Base-by-base conservation (phyloP, 129 eudicot genomes). In the Saussurea involucrata region DNA sequence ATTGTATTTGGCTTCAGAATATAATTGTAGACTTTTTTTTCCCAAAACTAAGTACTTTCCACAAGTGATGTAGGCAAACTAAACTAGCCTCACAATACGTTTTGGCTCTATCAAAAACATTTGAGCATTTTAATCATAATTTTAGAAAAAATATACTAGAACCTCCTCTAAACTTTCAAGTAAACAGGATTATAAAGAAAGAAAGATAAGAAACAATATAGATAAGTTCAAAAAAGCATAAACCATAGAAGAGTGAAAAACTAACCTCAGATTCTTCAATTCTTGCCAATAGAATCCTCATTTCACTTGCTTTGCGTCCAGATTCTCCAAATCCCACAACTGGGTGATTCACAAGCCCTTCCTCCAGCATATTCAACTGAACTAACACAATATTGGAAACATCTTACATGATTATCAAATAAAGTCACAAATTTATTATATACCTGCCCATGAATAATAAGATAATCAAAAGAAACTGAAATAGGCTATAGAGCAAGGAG, bases 301-400 rank as follows among this genome's bases (percentile, higher is more conserved):
- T 77, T 77, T 92, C 99, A 77, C 89, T 92, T 72, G 97, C 91
- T 87, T 84, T 90, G 34, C 95, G 86, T 28, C 97, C 99, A 69
- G 96, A 86, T 83, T 95, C 99, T 42, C 96, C 96, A 84, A 95
- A 95, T 17, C 99, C 99, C 29, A 92, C 97, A 76, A 83, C 99
- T 33, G 99, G 95, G 60, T 95, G 90, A 83, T 95, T 92, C 58
- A 92, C 82, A 76, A 95, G 99, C 78, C 99, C 99, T 81, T 92
- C 99, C 85, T 95, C 99, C 77, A 95, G 80, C 95, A 95, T 92
- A 74, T 92, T 95, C 85, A 95, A 84, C 99, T 95, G 96, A 84
- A 86, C 93, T 89, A 90, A 89, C 97, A 90, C 82, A 80, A 91
- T 68, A 76, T 71, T 44, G 68, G 71, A 74, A 77, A 80, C 44